Conservation (phyloP, 176 grass and related monocot genomes). For the Oryza brachyantha region DNA sequence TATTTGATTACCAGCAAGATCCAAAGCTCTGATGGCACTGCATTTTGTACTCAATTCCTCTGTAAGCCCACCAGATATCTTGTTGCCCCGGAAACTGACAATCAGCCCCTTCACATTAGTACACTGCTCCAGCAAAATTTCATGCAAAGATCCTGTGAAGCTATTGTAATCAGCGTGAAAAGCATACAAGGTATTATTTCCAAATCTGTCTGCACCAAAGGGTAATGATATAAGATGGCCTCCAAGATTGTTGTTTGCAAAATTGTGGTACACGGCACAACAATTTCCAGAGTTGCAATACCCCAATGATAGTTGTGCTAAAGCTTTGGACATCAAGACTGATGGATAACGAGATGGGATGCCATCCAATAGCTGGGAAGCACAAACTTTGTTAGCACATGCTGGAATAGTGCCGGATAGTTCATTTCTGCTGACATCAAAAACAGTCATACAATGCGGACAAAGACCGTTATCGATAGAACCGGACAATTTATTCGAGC, state of each 20-base stretch:
- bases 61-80: slow-evolving; percentile 53
- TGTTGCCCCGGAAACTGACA: slow-evolving; percentile 56
- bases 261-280: slow-evolving; percentile 73
- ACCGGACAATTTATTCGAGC: slow-evolving; percentile 53
- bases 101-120: slow-evolving; percentile 49
- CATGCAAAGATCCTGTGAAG: slow-evolving; percentile 57
- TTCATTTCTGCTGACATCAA: slow-evolving; percentile 58
- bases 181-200: slow-evolving; percentile 51
- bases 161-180: slow-evolving; percentile 62
- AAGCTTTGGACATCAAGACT: slow-evolving; percentile 36
- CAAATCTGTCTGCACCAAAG: slow-evolving; percentile 42
- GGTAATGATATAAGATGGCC: slow-evolving; percentile 61
- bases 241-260: slow-evolving; percentile 66
- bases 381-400: slow-evolving; percentile 32
- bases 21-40: slow-evolving; percentile 64
- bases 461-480: slow-evolving; percentile 36
- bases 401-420: slow-evolving; percentile 56
- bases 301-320: slow-evolving; percentile 21
- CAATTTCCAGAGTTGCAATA: slow-evolving; percentile 29
- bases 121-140: slow-evolving; percentile 70
- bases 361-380: slow-evolving; percentile 21
- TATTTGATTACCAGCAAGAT: slow-evolving; percentile 69
- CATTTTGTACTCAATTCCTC: slow-evolving; percentile 49
- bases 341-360: slow-evolving; percentile 40
- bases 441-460: slow-evolving; percentile 49